These are phyloP conservation scores for Didymella segeticola DNA, from an alignment of 2,329 filamentous ascomycete species.

Conservation along the genomic window DNA sequence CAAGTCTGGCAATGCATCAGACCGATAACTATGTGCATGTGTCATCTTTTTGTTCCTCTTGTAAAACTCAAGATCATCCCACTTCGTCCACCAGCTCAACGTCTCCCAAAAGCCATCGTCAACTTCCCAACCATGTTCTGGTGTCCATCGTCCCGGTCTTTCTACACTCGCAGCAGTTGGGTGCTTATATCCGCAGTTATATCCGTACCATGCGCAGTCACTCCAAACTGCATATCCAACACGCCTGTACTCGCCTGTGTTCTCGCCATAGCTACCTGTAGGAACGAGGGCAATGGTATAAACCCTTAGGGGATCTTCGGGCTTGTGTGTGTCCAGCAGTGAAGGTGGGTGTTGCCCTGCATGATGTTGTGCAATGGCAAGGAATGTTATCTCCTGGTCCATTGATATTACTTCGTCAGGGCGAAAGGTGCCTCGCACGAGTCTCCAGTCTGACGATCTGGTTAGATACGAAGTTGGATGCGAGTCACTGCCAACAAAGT, in stretches of 20 bases:
- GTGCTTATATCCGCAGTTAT: not conserved
- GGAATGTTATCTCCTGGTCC: not conserved
- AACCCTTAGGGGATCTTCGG: not conserved
- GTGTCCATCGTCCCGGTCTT: not conserved
- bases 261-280: not conserved
- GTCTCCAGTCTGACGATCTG: not conserved
- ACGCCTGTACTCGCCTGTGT: not conserved
- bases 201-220: constrained; percentile 6
- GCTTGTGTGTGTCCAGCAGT: not conserved
- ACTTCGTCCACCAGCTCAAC: not conserved
- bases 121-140: not conserved
- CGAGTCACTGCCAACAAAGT: not conserved
- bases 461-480: not conserved
- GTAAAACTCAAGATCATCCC: constrained; percentile 2
- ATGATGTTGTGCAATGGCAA: not conserved
- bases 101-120: not conserved
- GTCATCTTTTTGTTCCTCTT: not conserved
- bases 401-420: not conserved
- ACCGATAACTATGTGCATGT: not conserved
- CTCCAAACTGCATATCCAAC: constrained; percentile 3
- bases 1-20: not conserved
- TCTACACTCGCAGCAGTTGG: not conserved
- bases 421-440: not conserved
- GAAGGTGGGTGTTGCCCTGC: not conserved
- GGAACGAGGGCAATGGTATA: not conserved